These are phyloP conservation scores for Tagetes patula DNA, from an alignment of 129 eudicot genomes.

Conservation along the genomic window DNA sequence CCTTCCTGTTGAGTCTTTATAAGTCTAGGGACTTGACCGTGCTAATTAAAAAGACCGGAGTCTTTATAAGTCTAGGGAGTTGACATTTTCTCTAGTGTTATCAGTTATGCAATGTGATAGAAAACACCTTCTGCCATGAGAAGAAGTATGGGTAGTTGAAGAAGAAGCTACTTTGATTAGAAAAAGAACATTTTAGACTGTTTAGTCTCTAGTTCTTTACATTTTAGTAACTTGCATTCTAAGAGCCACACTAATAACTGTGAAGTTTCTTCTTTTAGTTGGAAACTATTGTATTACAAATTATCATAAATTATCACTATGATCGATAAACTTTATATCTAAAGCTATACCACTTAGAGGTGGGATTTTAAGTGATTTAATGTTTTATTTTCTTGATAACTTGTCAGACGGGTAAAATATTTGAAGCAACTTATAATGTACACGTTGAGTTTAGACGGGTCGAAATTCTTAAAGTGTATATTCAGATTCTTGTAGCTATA, in stretches of 20 bases:
- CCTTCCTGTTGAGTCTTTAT: not conserved
- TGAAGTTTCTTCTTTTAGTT: not conserved
- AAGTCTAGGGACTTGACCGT: not conserved
- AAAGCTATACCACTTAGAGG: not conserved
- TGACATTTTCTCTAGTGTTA: not conserved
- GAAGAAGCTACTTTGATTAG: not conserved
- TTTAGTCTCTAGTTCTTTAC: not conserved
- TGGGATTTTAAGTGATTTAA: not conserved
- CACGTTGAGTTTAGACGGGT: not conserved
- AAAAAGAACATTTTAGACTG: not conserved
- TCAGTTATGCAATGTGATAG: not conserved
- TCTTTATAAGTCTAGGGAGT: not conserved
- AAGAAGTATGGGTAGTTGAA: not conserved
- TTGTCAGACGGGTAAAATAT: not conserved
- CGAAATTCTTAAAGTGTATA: not conserved
- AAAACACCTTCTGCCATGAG: not conserved
- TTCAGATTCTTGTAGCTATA: not conserved
- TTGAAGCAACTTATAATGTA: not conserved
- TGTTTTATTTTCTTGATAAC: not conserved
- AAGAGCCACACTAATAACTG: not conserved
- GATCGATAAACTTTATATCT: not conserved
- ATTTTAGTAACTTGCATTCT: not conserved
- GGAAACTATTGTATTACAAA: not conserved
- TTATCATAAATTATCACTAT: not conserved
- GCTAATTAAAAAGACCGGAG: not conserved